Conservation (phyloP, 495 filamentous ascomycete genomes). For the Tuber calosporum region DNA sequence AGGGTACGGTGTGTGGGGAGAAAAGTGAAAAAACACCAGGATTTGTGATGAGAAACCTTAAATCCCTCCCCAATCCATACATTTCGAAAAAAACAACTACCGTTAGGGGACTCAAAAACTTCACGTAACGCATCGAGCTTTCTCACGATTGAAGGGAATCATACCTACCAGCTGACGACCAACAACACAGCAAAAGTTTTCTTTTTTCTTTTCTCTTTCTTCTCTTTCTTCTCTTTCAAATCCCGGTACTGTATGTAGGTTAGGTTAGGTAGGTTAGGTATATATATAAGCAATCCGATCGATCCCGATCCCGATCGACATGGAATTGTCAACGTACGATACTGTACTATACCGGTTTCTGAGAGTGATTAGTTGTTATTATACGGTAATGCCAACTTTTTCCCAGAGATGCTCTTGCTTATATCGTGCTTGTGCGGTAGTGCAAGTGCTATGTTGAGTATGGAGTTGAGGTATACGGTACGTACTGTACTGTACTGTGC, state of each 20-base stretch:
- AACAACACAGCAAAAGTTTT: background rate
- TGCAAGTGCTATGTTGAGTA: too few relatives aligned
- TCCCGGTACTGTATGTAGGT: too few relatives aligned
- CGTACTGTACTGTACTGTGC: background rate
- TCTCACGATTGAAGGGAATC: background rate
- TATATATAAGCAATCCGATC: background rate
- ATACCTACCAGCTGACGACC: constrained; percentile 1
- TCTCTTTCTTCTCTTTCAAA: background rate
- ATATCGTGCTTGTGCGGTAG: background rate
- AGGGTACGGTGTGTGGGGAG: too few relatives aligned
- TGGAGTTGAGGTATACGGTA: background rate
- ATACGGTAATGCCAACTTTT: background rate
- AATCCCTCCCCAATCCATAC: background rate
- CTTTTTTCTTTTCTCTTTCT: background rate
- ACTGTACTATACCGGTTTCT: background rate
- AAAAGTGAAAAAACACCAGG: background rate
- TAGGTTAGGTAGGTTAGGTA: too few relatives aligned
- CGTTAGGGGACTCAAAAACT: too few relatives aligned
- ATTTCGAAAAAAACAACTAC: too few relatives aligned
- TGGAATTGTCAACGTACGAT: background rate
- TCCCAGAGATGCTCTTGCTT: background rate
- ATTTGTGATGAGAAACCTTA: background rate
- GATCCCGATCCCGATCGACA: background rate
- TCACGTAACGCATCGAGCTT: too few relatives aligned
- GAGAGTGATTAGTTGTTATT: background rate